phyloP scores from a whole-genome alignment of 257 asterid species.

The Capsicum baccatum region DNA sequence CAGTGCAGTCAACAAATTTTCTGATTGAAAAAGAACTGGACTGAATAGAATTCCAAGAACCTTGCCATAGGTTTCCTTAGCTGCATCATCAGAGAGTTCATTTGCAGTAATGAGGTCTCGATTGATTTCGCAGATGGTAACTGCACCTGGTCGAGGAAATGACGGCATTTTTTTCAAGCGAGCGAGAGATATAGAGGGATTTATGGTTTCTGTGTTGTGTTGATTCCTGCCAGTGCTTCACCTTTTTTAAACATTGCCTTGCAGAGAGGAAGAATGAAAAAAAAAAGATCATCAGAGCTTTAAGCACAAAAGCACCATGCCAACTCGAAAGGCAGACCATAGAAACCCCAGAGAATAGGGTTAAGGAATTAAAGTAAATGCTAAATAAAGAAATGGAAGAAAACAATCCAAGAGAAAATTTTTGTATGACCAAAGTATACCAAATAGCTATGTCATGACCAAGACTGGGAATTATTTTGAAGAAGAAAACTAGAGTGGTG shows the following conservation, averaged over 20 bases:
- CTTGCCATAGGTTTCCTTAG: conserved; percentile 77
- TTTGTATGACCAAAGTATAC: conserved; percentile 1
- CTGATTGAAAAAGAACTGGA: conserved; percentile 68
- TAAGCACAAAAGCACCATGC: neutral
- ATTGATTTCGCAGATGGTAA: conserved; percentile 91
- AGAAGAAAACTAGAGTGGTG: neutral
- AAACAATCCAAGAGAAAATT: neutral
- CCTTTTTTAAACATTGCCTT: conserved; percentile 3
- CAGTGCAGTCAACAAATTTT: conserved; percentile 36
- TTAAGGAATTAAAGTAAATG: conserved; percentile 4
- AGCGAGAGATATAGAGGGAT: conserved; percentile 37
- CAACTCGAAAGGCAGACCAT: neutral
- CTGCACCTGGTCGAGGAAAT: conserved; percentile 82
- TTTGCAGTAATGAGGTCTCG: conserved; percentile 80
- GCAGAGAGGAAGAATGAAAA: neutral
- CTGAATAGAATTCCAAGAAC: conserved; percentile 72
- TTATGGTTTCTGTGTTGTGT: conserved; percentile 34
- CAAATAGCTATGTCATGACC: neutral
- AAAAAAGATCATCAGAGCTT: conserved; percentile 41
- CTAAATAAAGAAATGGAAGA: neutral
- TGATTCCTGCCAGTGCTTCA: conserved; percentile 43
- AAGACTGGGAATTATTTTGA: conserved; percentile 6
- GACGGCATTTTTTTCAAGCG: conserved; percentile 60
- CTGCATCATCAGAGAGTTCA: conserved; percentile 71
- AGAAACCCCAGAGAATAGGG: neutral